Evolutionary conservation across 2,329 filamentous ascomycete genomes (phyloP).

Genomic region (Penicillium glabrum): DNA sequence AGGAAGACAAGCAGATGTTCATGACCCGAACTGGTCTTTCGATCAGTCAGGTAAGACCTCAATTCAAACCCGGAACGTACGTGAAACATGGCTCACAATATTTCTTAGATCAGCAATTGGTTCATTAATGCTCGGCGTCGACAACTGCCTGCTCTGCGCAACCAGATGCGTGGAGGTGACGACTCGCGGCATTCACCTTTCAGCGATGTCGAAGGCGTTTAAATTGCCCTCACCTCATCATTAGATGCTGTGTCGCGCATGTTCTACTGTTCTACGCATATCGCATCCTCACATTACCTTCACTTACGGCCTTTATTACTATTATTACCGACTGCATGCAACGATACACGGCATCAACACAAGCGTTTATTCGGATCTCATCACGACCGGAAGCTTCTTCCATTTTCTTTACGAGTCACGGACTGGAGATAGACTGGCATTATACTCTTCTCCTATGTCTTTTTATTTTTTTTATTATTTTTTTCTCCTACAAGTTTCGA

Average conservation of each 20-base stretch:
- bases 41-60: constrained; percentile 59
- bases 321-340: constrained; percentile 9
- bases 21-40: constrained; percentile 74
- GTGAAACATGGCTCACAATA: neutral
- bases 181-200: constrained; percentile 37
- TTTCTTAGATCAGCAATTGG: constrained; percentile 52
- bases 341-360: constrained; percentile 17
- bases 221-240: constrained; percentile 27
- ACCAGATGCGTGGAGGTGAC: constrained; percentile 39
- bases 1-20: constrained; percentile 82
- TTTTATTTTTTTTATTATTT: constrained; percentile 8
- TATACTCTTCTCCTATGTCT: constrained; percentile 10
- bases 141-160: constrained; percentile 48
- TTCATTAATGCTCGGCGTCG: constrained; percentile 53
- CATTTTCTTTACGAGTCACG: constrained; percentile 18
- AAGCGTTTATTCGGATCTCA: constrained; percentile 20
- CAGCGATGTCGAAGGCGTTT: constrained; percentile 31
- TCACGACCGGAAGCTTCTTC: constrained; percentile 18
- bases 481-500: constrained; percentile 7
- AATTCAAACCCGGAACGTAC: neutral
- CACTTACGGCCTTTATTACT: constrained; percentile 10
- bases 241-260: constrained; percentile 3
- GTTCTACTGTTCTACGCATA: neutral
- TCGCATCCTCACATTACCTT: neutral
- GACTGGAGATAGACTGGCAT: constrained; percentile 25